phyloP scores from a whole-genome alignment of 2,329 filamentous ascomycete species.

The Aureobasidium sp. region DNA sequence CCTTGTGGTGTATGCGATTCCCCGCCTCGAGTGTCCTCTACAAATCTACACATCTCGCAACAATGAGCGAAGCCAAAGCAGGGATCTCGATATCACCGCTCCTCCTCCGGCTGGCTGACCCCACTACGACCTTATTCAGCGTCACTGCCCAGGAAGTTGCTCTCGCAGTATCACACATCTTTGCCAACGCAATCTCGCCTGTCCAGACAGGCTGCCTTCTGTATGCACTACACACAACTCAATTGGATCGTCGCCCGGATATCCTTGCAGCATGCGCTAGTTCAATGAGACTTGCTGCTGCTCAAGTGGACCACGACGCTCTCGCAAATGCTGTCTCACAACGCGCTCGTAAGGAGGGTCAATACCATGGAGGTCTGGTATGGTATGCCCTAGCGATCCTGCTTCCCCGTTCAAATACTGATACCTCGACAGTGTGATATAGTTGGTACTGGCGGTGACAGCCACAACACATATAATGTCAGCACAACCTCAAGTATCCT shows the following conservation, averaged over 20 bases:
- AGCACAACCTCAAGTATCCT: conserved; percentile 91
- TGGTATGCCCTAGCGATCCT: conserved; percentile 25
- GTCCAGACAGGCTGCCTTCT: conserved; percentile 81
- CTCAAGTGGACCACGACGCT: conserved; percentile 55
- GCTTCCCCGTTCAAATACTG: neutral
- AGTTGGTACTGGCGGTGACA: conserved; percentile 92
- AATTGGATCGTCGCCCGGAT: conserved; percentile 72
- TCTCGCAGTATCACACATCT: conserved; percentile 81
- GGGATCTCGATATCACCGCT: conserved; percentile 56
- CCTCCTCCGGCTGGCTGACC: conserved; percentile 62
- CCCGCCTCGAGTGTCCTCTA: neutral
- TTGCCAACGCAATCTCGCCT: conserved; percentile 80
- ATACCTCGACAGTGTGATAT: conserved; percentile 63
- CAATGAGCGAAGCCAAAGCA: conserved; percentile 17
- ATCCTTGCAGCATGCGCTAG: conserved; percentile 78
- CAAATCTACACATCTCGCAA: neutral
- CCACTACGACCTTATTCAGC: conserved; percentile 34
- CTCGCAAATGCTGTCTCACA: conserved; percentile 53
- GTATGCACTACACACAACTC: conserved; percentile 86
- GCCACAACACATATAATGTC: conserved; percentile 97
- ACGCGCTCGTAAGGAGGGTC: conserved; percentile 57
- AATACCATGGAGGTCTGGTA: conserved; percentile 76
- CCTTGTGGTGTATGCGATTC: neutral
- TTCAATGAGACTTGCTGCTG: conserved; percentile 75
- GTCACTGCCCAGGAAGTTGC: conserved; percentile 74